A percentile compares a stretch with the other conserved stretches of the same genome.
phyloP scores from a whole-genome alignment of 2,329 filamentous ascomycete species.

The Fusarium robinianum region DNA sequence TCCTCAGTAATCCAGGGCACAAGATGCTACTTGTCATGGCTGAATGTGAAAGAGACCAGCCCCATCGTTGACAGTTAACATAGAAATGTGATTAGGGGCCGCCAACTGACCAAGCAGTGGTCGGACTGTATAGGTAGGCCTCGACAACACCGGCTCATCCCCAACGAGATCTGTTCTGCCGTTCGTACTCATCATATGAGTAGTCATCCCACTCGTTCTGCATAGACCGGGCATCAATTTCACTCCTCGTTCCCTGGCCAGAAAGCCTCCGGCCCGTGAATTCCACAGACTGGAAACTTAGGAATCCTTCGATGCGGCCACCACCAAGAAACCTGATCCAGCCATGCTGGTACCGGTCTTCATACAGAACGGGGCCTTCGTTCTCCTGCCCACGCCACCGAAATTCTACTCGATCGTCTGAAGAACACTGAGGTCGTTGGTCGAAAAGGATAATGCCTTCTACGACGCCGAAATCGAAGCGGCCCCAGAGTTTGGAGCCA shows the following conservation, averaged over 20 bases:
- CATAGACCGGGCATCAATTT: slow-evolving; percentile 33
- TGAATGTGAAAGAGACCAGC: too few species aligned
- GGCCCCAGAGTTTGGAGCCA: slow-evolving; percentile 50
- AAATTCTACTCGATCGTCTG: slow-evolving; percentile 35
- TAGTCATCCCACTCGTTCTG: slow-evolving; percentile 39
- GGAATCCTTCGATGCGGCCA: slow-evolving; percentile 41
- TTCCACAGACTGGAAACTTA: slow-evolving; percentile 34
- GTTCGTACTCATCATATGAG: slow-evolving; percentile 37
- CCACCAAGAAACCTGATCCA: slow-evolving; percentile 45
- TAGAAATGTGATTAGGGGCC: too few species aligned
- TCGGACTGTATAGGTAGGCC: too few species aligned
- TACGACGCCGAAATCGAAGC: slow-evolving; percentile 49
- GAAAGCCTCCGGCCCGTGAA: slow-evolving; percentile 36
- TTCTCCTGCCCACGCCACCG: slow-evolving; percentile 45
- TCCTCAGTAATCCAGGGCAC: too few species aligned
- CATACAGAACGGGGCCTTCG: slow-evolving; percentile 36
- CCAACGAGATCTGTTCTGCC: slow-evolving; percentile 30
- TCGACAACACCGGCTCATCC: neutral
- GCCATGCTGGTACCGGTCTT: slow-evolving; percentile 36
- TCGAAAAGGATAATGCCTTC: slow-evolving; percentile 49
- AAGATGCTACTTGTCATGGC: too few species aligned
- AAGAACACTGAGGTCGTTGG: slow-evolving; percentile 42
- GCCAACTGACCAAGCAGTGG: too few species aligned
- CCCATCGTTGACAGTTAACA: too few species aligned
- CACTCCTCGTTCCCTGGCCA: slow-evolving; percentile 39